phyloP scores from a whole-genome alignment of 257 asterid species.

The Solanum rostratum region DNA sequence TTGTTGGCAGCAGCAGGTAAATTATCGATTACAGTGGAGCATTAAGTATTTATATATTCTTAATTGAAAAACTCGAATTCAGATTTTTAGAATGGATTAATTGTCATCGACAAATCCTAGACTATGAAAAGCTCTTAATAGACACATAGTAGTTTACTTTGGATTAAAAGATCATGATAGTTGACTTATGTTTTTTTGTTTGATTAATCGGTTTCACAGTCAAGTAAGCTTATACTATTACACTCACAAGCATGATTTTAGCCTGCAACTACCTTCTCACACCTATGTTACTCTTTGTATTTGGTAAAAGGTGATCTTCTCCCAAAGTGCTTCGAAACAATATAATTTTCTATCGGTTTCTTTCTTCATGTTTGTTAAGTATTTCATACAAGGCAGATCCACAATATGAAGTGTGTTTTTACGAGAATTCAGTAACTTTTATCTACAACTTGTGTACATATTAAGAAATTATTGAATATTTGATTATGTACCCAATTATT shows the following conservation, averaged over 20 bases:
- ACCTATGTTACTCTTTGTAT: background rate
- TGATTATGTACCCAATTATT: background rate
- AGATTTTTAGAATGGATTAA: background rate
- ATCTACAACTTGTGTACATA: background rate
- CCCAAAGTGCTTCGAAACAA: background rate
- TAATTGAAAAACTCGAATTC: fast-evolving
- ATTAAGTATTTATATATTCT: background rate
- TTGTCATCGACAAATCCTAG: no score
- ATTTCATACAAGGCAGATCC: background rate
- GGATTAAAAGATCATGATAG: background rate
- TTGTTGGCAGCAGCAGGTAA: constrained; percentile 48
- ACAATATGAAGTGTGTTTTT: background rate
- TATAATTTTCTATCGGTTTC: no score
- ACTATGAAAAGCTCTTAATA: background rate
- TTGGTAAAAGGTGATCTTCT: background rate
- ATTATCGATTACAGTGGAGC: background rate
- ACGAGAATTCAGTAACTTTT: background rate
- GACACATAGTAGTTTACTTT: background rate
- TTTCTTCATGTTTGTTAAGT: no score
- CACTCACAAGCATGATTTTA: background rate
- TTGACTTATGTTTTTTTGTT: background rate
- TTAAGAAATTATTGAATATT: background rate
- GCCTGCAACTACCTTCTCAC: background rate
- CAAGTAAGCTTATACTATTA: background rate
- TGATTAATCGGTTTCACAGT: background rate